Conservation (phyloP, 2,329 filamentous ascomycete genomes). For the Fusarium sp. region DNA sequence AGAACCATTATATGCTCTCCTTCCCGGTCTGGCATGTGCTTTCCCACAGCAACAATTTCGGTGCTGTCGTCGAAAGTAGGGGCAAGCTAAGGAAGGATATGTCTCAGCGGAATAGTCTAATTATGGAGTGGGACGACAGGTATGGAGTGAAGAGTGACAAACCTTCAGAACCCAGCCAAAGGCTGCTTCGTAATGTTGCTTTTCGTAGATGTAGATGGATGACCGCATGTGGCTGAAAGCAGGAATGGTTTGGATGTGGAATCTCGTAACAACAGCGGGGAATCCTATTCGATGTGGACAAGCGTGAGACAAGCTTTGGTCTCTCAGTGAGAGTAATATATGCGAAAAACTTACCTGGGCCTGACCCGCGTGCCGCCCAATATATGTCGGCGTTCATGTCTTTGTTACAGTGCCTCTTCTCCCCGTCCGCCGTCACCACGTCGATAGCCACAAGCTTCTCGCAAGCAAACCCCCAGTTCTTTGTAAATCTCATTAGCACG, state of each 20-base stretch:
- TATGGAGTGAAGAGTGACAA: too few species aligned
- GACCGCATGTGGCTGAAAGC: not conserved
- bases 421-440: not conserved
- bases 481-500: rapidly evolving
- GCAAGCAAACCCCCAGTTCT: not conserved
- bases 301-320: not conserved
- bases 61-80: not conserved
- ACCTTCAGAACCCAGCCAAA: not conserved
- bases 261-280: not conserved
- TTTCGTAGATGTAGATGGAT: not conserved
- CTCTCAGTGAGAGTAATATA: too few species aligned
- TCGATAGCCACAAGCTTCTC: not conserved
- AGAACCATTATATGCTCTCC: not conserved
- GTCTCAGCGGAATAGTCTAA: rapidly evolving
- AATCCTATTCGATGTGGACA: not conserved
- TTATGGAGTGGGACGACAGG: rapidly evolving
- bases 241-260: not conserved
- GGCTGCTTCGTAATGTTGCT: not conserved
- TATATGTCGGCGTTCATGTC: not conserved
- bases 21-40: not conserved
- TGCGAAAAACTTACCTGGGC: not conserved
- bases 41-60: not conserved
- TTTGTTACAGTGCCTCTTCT: slow-evolving; percentile 1
- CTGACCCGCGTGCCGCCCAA: not conserved
- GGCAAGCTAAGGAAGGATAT: not conserved